Base-by-base conservation (phyloP, 2,329 filamentous ascomycete genomes). In the Sarocladiaceae sp. region DNA sequence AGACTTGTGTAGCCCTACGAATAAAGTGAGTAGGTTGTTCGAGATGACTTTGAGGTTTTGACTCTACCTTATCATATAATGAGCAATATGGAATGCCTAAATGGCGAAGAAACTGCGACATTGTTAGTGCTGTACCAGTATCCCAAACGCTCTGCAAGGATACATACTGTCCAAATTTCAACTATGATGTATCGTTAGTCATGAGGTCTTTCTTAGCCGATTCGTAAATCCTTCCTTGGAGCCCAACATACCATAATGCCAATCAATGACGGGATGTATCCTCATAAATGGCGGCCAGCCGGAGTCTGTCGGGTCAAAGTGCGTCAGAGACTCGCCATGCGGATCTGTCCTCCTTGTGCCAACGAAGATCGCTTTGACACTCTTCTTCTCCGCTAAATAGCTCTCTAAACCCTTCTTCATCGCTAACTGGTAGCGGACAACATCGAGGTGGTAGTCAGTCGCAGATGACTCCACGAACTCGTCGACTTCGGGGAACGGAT, bases 231-330 rank as follows among this genome's bases (percentile, higher is more conserved):
- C n/a, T n/a, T n/a, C n/a, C n/a, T n/a, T n/a, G n/a, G n/a, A n/a
- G n/a, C n/a, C n/a, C 8, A 3, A 51, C 57, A 25, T 53, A 61
- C 56, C 82, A 68, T 97, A 96, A 67, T 94, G 90, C 94, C 94
- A 99, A 70, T 99, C 94, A 64, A 99, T 92, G 10, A 99, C 88
- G 0, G 94, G 93, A 69, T 99, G 91, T 55, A 97, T 79, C 54
- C 94, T 83, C 85, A 97, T 92, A 63, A 97, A 96, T 39, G 78
- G 73, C 31, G 94, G 94, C 94, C 94, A 99, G 2, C 87, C 91
- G 31, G 80, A 75, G 69, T 97, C 94, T 4, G 94, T 99, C 49
- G 79, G 80, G 65, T 96, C 89, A 65, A 97, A 97, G 69, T 88
- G 83, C 35, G 80, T 87, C 61, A 99, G 68, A 15, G 78, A 75